Evolutionary conservation across 2,329 filamentous ascomycete genomes (phyloP).

Genomic region (Ophiostoma fasciatum): DNA sequence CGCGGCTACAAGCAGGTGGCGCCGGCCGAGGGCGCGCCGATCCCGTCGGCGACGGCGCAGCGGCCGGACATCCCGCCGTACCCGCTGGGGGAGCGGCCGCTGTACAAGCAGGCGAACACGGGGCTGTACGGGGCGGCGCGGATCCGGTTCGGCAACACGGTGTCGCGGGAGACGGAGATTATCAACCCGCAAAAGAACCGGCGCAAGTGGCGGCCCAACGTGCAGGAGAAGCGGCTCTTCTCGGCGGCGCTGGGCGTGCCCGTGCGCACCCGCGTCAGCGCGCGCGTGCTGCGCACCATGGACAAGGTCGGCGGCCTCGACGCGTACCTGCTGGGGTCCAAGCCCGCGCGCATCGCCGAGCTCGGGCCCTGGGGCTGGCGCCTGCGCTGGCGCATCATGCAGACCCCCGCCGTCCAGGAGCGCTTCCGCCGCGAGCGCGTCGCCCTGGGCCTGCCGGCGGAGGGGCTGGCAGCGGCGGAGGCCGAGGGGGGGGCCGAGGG

Average conservation of each 20-base stretch:
- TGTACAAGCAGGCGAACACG: constrained; percentile 69
- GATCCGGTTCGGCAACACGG: constrained; percentile 68
- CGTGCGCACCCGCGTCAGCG: constrained; percentile 54
- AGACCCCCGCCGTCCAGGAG: constrained; percentile 50
- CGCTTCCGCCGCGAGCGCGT: constrained; percentile 51
- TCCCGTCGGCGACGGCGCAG: constrained; percentile 30
- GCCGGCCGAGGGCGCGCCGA: constrained; percentile 19
- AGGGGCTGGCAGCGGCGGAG: constrained; percentile 13
- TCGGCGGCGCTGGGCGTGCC: constrained; percentile 44
- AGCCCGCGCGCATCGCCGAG: constrained; percentile 64
- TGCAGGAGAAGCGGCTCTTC: constrained; percentile 53
- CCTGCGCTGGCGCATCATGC: constrained; percentile 79
- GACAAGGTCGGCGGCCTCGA: constrained; percentile 81
- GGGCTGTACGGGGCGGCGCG: constrained; percentile 56
- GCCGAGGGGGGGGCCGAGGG: constrained; percentile 17
- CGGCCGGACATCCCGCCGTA: constrained; percentile 41
- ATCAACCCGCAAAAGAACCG: constrained; percentile 39
- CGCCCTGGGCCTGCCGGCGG: constrained; percentile 46
- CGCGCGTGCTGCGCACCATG: constrained; percentile 57
- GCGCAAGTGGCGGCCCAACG: constrained; percentile 62
- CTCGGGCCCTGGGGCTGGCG: constrained; percentile 84
- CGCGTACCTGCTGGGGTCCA: constrained; percentile 75
- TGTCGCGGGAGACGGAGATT: constrained; percentile 50
- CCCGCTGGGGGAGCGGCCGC: constrained; percentile 52
- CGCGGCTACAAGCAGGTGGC: constrained; percentile 16